A percentile compares a stretch with the other conserved stretches of the same genome.
Evolutionary conservation across 1,139 yeast genomes (phyloP).

Genomic region (Saccharomyces uvarum): DNA sequence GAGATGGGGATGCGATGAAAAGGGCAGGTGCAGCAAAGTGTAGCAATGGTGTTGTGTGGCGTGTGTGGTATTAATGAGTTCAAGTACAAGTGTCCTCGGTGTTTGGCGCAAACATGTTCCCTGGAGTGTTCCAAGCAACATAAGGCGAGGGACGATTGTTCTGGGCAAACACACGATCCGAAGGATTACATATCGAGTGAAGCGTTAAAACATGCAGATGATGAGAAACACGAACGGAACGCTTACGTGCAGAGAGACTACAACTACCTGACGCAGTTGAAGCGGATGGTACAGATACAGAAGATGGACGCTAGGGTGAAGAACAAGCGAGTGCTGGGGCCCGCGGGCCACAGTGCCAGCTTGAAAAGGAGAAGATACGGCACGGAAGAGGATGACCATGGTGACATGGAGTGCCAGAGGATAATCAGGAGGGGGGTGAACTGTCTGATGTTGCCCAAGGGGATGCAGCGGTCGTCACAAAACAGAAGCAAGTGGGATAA

Average conservation of each 20-base stretch:
- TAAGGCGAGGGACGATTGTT: conserved; percentile 53
- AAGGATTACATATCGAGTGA: conserved; percentile 44
- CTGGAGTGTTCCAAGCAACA: conserved; percentile 65
- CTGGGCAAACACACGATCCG: conserved; percentile 54
- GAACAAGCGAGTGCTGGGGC: conserved; percentile 26
- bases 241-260: conserved; percentile 69
- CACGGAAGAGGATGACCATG: conserved; percentile 6
- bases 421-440: conserved; percentile 44
- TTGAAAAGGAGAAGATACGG: conserved; percentile 12
- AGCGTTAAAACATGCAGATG: conserved; percentile 29
- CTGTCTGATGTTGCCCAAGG: conserved; percentile 52
- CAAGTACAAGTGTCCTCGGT: conserved; percentile 83
- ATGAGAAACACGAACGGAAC: conserved; percentile 36
- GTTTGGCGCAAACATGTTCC: conserved; percentile 61
- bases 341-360: conserved; percentile 10
- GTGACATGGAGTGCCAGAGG: conserved; percentile 10
- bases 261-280: conserved; percentile 58
- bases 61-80: conserved; percentile 42
- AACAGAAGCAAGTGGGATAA: conserved; percentile 75
- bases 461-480: conserved; percentile 61
- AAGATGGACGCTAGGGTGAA: conserved; percentile 40
- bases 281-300: conserved; percentile 48
- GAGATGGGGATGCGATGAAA: too few species aligned
- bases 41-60: conserved; percentile 34
- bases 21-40: background rate